Conservation (phyloP, 2,329 filamentous ascomycete species). For the Coniochaeta sp. region DNA sequence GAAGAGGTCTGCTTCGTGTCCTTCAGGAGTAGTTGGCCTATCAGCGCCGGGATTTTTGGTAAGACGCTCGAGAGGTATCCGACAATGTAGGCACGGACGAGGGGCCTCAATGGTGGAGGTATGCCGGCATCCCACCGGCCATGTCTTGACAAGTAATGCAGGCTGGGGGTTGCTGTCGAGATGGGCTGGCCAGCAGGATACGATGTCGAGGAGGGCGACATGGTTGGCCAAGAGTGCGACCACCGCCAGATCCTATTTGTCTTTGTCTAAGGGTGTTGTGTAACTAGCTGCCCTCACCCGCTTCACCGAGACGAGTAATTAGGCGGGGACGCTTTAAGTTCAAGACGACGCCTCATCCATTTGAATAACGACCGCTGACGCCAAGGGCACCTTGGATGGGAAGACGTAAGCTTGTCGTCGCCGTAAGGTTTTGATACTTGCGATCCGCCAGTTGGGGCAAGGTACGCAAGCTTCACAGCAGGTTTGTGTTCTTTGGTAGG, state of each 20-base stretch:
- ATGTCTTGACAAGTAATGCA: background rate
- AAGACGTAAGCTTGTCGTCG: background rate
- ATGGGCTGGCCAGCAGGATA: background rate
- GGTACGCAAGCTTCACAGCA: no score
- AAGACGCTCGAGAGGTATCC: conserved; percentile 53
- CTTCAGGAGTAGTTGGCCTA: conserved; percentile 38
- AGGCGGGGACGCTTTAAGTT: background rate
- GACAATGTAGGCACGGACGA: conserved; percentile 51
- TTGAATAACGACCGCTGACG: background rate
- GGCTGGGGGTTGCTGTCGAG: background rate
- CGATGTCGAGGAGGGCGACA: background rate
- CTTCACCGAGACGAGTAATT: background rate
- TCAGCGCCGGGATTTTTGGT: conserved; percentile 46
- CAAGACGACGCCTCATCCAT: background rate
- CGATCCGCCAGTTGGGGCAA: background rate
- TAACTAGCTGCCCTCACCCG: background rate
- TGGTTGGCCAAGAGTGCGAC: background rate
- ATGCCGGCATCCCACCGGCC: conserved; percentile 23
- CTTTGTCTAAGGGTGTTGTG: background rate
- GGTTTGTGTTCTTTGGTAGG: no score
- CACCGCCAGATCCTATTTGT: background rate
- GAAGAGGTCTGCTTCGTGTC: conserved; percentile 13
- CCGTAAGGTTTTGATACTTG: background rate
- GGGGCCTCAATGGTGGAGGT: conserved; percentile 44
- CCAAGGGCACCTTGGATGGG: background rate